A percentile compares a stretch with the other conserved stretches of the same genome.
Conservation (phyloP, 495 filamentous ascomycete species). For the Geoglossum glabrum region DNA sequence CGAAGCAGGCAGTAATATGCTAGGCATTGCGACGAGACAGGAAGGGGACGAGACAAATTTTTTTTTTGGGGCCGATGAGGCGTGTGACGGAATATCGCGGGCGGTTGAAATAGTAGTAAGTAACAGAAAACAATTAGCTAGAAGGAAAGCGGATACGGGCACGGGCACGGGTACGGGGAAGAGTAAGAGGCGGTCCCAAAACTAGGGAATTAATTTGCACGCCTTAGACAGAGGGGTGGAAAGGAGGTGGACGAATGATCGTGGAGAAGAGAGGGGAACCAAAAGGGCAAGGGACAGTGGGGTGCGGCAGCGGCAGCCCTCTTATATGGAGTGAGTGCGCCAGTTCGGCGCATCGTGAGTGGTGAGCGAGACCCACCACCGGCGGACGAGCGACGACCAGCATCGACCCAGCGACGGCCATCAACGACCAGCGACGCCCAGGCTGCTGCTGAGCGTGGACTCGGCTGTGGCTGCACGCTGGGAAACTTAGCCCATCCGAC, state of each 20-base stretch:
- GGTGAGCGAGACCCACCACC: neutral
- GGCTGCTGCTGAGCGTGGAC: neutral
- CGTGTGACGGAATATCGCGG: neutral
- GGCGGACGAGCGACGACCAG: neutral
- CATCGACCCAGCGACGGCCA: too few species aligned
- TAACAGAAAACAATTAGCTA: constrained; percentile 2
- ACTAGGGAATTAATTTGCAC: constrained; percentile 37
- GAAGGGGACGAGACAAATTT: neutral
- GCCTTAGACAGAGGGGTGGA: constrained; percentile 21
- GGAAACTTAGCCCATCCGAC: neutral
- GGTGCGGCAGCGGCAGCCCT: neutral
- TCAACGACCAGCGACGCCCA: neutral
- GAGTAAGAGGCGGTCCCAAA: constrained; percentile 26
- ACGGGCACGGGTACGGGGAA: too few species aligned
- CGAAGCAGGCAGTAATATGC: constrained; percentile 79
- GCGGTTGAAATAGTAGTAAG: neutral
- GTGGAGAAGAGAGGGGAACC: constrained; percentile 18
- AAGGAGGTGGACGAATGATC: constrained; percentile 19
- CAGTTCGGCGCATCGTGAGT: neutral
- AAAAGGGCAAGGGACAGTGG: neutral
- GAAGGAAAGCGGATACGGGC: constrained; percentile 6
- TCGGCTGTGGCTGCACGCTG: constrained; percentile 1
- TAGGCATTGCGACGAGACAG: constrained; percentile 43
- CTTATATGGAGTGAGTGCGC: neutral
- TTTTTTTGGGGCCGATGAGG: too few species aligned